phyloP scores from a whole-genome alignment of 805 yeast genomes.

The Komagataella populi region DNA sequence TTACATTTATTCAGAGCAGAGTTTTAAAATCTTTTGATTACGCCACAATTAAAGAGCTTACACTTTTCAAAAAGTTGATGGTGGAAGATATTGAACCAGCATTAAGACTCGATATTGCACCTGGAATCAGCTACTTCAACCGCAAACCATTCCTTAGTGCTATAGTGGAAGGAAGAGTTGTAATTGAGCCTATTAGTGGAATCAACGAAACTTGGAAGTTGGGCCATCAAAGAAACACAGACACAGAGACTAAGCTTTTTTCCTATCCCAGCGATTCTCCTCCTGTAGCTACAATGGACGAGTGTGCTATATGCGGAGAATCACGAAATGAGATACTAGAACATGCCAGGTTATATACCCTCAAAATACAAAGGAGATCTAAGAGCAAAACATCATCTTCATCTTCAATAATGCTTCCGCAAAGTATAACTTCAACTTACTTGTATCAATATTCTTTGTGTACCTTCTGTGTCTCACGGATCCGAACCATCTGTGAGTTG shows the following conservation, averaged over 20 bases:
- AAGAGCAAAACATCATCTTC: constrained; percentile 7
- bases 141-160: constrained; percentile 48
- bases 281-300: constrained; percentile 62
- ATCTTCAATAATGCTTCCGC: constrained; percentile 9
- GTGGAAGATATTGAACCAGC: constrained; percentile 74
- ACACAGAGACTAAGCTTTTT: constrained; percentile 21
- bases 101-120: constrained; percentile 47
- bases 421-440: constrained; percentile 17
- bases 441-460: constrained; percentile 55
- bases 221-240: constrained; percentile 4
- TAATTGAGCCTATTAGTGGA: constrained; percentile 79
- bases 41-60: constrained; percentile 28
- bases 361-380: constrained; percentile 28
- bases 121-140: constrained; percentile 49
- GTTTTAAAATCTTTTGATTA: constrained; percentile 5
- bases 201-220: constrained; percentile 61
- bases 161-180: constrained; percentile 67
- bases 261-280: constrained; percentile 33
- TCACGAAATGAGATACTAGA: constrained; percentile 52
- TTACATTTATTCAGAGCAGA: constrained; percentile 1
- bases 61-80: constrained; percentile 51
- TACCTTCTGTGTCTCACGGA: constrained; percentile 64
- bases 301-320: constrained; percentile 84
- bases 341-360: constrained; percentile 64
- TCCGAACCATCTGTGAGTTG: constrained; percentile 74